Conservation (phyloP, 257 asterid genomes). For the Nicotiana sylvestris region DNA sequence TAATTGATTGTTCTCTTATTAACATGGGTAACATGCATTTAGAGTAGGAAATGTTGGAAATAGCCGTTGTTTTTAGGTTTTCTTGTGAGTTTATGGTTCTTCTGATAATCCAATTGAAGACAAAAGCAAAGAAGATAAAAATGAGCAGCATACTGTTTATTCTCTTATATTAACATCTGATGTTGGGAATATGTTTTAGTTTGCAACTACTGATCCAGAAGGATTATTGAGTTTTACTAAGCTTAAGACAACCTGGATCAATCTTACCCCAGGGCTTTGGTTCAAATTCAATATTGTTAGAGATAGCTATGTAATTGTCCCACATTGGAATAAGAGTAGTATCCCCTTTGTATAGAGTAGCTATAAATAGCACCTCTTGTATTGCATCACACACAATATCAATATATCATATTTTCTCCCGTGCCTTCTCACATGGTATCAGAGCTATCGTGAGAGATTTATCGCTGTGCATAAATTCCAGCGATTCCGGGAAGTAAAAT, state of each 20-base stretch:
- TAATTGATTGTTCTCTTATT: not conserved
- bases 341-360: too few species aligned
- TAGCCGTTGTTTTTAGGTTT: not conserved
- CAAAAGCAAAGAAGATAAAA: not conserved
- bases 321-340: too few species aligned
- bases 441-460: too few species aligned
- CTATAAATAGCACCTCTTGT: too few species aligned
- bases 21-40: not conserved
- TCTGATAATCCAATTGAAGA: not conserved
- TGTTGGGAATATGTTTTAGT: not conserved
- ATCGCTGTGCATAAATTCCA: too few species aligned
- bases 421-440: too few species aligned
- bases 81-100: not conserved
- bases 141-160: not conserved
- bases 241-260: not conserved
- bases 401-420: too few species aligned
- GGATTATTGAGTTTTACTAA: not conserved
- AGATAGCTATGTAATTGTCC: too few species aligned
- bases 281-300: not conserved
- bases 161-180: not conserved
- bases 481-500: too few species aligned
- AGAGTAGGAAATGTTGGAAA: not conserved
- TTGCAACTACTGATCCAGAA: not conserved
- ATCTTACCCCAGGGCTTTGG: not conserved
- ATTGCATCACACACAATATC: too few species aligned